phyloP scores from a whole-genome alignment of 2,329 filamentous ascomycete genomes.

The Colletotrichum sp. region DNA sequence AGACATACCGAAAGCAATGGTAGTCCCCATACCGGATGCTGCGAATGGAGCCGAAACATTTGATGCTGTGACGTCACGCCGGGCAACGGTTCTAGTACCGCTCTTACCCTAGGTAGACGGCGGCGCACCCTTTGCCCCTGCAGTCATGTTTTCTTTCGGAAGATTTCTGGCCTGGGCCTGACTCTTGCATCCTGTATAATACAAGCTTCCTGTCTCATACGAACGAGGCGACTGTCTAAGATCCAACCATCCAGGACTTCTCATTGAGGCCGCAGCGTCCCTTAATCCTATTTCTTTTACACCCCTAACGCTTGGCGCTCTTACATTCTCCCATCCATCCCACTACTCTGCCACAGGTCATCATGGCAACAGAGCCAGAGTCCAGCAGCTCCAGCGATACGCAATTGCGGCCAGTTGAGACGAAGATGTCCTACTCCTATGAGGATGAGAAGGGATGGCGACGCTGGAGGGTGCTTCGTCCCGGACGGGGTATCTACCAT shows the following conservation, averaged over 20 bases:
- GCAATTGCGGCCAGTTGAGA: not conserved
- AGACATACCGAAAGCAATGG: not conserved
- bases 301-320: not conserved
- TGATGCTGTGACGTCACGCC: not conserved
- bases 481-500: constrained; percentile 57
- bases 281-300: not conserved
- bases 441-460: constrained; percentile 43
- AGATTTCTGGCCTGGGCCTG: not conserved
- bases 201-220: not conserved
- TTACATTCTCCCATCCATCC: not conserved
- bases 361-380: not conserved
- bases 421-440: constrained; percentile 31
- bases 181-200: not conserved
- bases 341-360: not conserved
- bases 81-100: not conserved
- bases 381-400: not conserved
- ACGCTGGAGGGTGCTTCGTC: constrained; percentile 42
- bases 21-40: not conserved
- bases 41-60: not conserved
- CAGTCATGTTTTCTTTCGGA: not conserved
- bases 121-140: not conserved
- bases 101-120: not conserved
- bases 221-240: not conserved
- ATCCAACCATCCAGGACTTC: not conserved
- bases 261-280: not conserved